Conservation (phyloP, 2,329 filamentous ascomycete species). For the Bipolaris bicolor region DNA sequence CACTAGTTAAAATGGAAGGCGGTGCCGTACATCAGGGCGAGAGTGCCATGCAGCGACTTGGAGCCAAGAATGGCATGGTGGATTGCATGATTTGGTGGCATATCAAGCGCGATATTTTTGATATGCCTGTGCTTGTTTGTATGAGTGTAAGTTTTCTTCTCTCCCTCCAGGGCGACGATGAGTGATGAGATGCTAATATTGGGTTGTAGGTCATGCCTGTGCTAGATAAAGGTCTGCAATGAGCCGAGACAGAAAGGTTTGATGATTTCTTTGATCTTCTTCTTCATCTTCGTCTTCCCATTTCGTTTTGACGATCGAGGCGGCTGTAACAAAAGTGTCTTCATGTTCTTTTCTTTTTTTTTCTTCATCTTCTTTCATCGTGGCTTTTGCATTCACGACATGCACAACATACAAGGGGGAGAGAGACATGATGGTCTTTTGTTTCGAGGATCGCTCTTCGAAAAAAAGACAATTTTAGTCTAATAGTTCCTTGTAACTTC, state of each 20-base stretch:
- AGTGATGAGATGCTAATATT: conserved; percentile 13
- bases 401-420: neutral
- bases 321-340: conserved; percentile 9
- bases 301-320: neutral
- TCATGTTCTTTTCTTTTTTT: neutral
- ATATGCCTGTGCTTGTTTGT: conserved; percentile 97
- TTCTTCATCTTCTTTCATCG: neutral
- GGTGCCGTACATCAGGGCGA: conserved; percentile 60
- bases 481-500: neutral
- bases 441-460: neutral
- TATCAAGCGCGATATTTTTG: conserved; percentile 94
- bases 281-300: neutral
- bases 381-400: neutral
- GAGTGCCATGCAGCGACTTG: conserved; percentile 80
- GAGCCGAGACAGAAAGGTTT: neutral
- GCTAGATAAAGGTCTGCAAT: conserved; percentile 34
- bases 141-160: conserved; percentile 82
- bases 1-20: conserved; percentile 39
- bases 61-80: conserved; percentile 83
- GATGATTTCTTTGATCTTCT: neutral
- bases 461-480: neutral
- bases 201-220: conserved; percentile 39
- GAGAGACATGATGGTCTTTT: neutral
- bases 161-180: neutral
- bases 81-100: conserved; percentile 97